These are phyloP conservation scores for Ichthyophthirius multifiliis DNA, from an alignment of 169 alveolate genomes.

Conservation along the genomic window DNA sequence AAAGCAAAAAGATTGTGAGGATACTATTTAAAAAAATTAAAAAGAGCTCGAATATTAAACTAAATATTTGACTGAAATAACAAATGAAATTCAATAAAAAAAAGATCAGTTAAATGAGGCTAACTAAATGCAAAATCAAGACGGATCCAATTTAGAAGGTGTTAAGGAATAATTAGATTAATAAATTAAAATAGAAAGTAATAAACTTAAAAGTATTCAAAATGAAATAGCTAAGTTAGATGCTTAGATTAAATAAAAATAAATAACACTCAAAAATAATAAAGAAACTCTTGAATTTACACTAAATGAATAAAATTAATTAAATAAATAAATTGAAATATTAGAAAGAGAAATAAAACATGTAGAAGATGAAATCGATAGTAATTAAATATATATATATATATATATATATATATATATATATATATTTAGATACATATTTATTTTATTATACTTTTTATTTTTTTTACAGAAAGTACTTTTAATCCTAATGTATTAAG, in stretches of 20 bases:
- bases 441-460: background rate
- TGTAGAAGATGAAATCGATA: slow-evolving; percentile 15
- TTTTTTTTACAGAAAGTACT: background rate
- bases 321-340: slow-evolving; percentile 25
- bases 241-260: slow-evolving; percentile 37
- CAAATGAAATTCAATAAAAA: background rate
- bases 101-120: slow-evolving; percentile 21
- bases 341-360: slow-evolving; percentile 38
- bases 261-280: slow-evolving; percentile 52
- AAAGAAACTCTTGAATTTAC: slow-evolving; percentile 52
- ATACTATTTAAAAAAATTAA: slow-evolving; percentile 17
- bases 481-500: background rate
- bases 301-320: slow-evolving; percentile 46
- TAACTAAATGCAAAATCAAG: slow-evolving; percentile 27
- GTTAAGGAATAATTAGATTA: slow-evolving; percentile 43
- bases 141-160: slow-evolving; percentile 16
- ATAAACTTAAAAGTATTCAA: background rate
- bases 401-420: background rate
- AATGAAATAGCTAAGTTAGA: background rate
- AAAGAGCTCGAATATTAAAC: slow-evolving; percentile 8
- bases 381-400: background rate
- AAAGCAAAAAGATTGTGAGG: background rate
- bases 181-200: background rate
- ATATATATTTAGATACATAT: too few relatives aligned
- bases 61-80: background rate